Evolutionary conservation across 83 land plant species (phyloP).

Genomic region (Larix sibirica): DNA sequence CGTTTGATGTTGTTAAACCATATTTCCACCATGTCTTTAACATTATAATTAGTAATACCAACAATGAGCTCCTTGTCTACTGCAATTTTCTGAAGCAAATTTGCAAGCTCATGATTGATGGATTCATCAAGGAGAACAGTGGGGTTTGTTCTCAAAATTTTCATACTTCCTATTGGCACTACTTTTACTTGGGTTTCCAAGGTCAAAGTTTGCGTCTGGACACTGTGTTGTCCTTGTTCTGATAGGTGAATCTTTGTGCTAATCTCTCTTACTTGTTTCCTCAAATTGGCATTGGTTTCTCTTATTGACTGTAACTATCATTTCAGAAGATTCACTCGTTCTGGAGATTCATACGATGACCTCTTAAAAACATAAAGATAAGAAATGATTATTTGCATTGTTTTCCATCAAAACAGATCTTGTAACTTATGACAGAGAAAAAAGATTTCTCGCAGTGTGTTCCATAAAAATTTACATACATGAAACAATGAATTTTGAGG

Average conservation of each 20-base stretch:
- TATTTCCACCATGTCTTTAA: too few relatives aligned
- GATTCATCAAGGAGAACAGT: constrained; percentile 76
- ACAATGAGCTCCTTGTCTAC: too few relatives aligned
- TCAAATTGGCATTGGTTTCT: constrained; percentile 58
- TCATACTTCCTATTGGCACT: constrained; percentile 18
- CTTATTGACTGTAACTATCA: constrained; percentile 35
- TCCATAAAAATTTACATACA: too few relatives aligned
- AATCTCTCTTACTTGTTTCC: constrained; percentile 56
- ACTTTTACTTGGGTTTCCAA: constrained; percentile 56
- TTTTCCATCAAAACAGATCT: too few relatives aligned
- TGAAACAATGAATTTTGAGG: too few relatives aligned
- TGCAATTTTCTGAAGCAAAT: neutral
- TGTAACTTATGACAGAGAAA: too few relatives aligned
- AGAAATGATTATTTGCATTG: too few relatives aligned
- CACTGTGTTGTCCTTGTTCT: too few relatives aligned
- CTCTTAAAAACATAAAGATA: too few relatives aligned
- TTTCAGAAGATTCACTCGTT: constrained; percentile 46
- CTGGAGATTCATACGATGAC: constrained; percentile 46
- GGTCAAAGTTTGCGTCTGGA: constrained; percentile 19
- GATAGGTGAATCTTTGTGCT: constrained; percentile 31
- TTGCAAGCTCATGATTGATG: constrained; percentile 78
- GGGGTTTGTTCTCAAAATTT: constrained; percentile 78
- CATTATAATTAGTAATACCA: too few relatives aligned
- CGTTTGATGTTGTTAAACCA: too few relatives aligned
- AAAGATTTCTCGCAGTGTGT: too few relatives aligned